A percentile compares a stretch with the other conserved stretches of the same genome.
phyloP scores from a whole-genome alignment of 2,329 filamentous ascomycete species.

The Bipolaris victoriae region DNA sequence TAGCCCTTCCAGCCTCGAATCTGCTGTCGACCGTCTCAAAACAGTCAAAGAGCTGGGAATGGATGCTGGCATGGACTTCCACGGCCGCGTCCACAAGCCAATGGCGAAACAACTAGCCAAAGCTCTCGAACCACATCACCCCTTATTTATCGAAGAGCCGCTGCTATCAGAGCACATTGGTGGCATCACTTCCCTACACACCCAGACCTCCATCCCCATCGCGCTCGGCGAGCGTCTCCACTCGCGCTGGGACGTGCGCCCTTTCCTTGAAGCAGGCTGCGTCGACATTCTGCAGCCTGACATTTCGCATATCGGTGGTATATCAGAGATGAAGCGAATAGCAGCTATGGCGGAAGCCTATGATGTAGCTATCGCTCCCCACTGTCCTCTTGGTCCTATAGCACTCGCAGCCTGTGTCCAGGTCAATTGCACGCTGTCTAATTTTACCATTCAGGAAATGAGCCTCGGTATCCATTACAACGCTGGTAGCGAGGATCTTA shows the following conservation, averaged over 20 bases:
- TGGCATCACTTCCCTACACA: slow-evolving; percentile 66
- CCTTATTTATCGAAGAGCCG: slow-evolving; percentile 79
- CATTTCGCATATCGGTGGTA: slow-evolving; percentile 73
- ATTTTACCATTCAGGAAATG: slow-evolving; percentile 81
- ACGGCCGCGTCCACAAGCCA: slow-evolving; percentile 77
- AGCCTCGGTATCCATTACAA: slow-evolving; percentile 82
- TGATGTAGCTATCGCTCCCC: slow-evolving; percentile 74
- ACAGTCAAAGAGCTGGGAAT: slow-evolving; percentile 72
- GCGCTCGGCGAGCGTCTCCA: slow-evolving; percentile 75
- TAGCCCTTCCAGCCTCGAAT: slow-evolving; percentile 67
- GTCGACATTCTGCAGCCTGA: slow-evolving; percentile 78
- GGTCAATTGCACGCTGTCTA: slow-evolving; percentile 62
- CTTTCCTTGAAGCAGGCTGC: slow-evolving; percentile 69
- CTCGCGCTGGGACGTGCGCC: slow-evolving; percentile 74
- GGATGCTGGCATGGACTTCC: slow-evolving; percentile 78
- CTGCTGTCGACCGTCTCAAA: slow-evolving; percentile 70
- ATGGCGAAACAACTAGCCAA: slow-evolving; percentile 79
- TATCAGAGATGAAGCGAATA: slow-evolving; percentile 73
- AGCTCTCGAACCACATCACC: slow-evolving; percentile 69
- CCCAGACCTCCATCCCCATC: slow-evolving; percentile 67
- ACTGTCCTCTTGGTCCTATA: slow-evolving; percentile 75
- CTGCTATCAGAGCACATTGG: slow-evolving; percentile 72
- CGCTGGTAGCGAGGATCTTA: slow-evolving; percentile 48
- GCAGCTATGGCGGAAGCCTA: slow-evolving; percentile 75
- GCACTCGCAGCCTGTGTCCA: slow-evolving; percentile 75